Conservation (phyloP, 1,284 basidiomycete species). For the Trichosporon coremiiforme region DNA sequence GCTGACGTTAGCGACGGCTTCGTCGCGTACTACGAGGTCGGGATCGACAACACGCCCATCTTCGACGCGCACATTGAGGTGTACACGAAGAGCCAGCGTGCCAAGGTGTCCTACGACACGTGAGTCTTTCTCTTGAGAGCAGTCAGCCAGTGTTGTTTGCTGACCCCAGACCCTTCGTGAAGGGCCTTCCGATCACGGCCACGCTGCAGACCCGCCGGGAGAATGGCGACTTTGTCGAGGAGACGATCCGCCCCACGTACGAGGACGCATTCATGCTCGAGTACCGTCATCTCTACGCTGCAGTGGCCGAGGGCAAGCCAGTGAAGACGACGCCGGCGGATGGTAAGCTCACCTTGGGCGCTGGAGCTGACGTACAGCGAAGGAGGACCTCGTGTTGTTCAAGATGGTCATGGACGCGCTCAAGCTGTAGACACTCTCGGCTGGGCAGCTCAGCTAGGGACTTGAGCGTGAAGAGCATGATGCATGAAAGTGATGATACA, state of each 20-base stretch:
- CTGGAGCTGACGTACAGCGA: constrained; percentile 30
- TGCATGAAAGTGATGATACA: background rate
- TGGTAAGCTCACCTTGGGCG: constrained; percentile 16
- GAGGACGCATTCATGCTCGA: constrained; percentile 56
- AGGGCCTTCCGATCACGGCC: constrained; percentile 55
- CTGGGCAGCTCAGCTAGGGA: no score
- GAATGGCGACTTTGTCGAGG: constrained; percentile 46
- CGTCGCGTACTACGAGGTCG: constrained; percentile 52
- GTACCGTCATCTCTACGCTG: constrained; percentile 46
- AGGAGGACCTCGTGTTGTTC: constrained; percentile 51
- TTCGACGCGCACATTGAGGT: constrained; percentile 59
- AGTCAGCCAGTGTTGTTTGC: background rate
- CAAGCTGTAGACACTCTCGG: background rate
- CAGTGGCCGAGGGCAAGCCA: constrained; percentile 41
- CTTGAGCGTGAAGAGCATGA: background rate
- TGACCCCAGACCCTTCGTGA: constrained; percentile 53
- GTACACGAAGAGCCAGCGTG: constrained; percentile 52
- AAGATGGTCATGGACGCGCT: constrained; percentile 50
- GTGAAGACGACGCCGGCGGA: constrained; percentile 49
- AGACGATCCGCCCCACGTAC: constrained; percentile 53
- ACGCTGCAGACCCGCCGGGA: constrained; percentile 44
- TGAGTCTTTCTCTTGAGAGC: constrained; percentile 30
- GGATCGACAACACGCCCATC: constrained; percentile 53
- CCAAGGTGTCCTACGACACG: constrained; percentile 57
- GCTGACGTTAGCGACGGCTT: constrained; percentile 37